Evolutionary conservation across 441 rosid genomes (phyloP).

Genomic region (Corymbia calophylla): DNA sequence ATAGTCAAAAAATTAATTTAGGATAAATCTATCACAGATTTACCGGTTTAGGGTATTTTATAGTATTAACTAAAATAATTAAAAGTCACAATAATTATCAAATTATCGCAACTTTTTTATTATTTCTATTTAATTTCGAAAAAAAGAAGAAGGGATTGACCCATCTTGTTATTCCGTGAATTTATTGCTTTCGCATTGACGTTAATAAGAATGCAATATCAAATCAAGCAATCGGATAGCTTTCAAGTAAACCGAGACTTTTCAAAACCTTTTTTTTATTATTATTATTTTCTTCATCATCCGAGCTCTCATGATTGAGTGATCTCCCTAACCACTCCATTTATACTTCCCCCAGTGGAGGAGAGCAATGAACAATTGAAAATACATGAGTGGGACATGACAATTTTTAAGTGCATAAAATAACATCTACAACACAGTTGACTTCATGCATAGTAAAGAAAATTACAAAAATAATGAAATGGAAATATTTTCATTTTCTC

Average conservation of each 20-base stretch:
- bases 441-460: background rate
- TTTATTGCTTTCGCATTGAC: accelerated
- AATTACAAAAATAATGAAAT: background rate
- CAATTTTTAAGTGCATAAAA: background rate
- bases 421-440: too few species aligned
- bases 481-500: too few species aligned
- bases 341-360: background rate
- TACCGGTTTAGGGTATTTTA: too few species aligned
- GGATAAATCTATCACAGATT: too few species aligned
- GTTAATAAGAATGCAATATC: background rate
- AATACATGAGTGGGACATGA: background rate
- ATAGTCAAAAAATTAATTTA: too few species aligned
- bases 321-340: background rate
- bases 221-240: background rate
- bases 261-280: background rate
- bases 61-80: too few species aligned
- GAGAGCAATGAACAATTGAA: background rate
- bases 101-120: background rate
- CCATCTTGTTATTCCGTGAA: too few species aligned
- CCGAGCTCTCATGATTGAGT: background rate
- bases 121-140: too few species aligned
- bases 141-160: too few species aligned
- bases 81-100: accelerated
- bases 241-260: background rate
- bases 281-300: background rate